phyloP scores from a whole-genome alignment of 1,139 yeast species.

The Taphrina flavorubra region DNA sequence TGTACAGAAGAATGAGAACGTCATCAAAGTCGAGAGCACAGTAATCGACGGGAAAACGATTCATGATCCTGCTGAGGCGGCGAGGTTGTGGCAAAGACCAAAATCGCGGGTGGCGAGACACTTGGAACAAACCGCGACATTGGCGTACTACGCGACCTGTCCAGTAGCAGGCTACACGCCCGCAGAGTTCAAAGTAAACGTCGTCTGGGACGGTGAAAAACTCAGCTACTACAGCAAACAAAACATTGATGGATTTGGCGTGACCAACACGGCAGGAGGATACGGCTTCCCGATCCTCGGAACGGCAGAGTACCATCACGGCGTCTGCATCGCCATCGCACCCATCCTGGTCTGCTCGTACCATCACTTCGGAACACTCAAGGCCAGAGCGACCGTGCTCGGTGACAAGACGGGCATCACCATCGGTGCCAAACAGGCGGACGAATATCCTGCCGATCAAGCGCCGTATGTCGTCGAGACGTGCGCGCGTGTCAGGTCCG shows the following conservation, averaged over 20 bases:
- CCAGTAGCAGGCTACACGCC: background rate
- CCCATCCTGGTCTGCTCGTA: background rate
- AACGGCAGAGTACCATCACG: background rate
- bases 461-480: background rate
- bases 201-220: background rate
- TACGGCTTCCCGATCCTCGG: background rate
- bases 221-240: background rate
- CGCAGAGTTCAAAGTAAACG: background rate
- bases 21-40: background rate
- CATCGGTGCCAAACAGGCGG: background rate
- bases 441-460: background rate
- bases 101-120: background rate
- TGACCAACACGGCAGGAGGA: background rate
- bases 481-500: background rate
- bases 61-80: too few relatives aligned
- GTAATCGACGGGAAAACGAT: too few relatives aligned
- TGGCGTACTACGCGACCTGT: background rate
- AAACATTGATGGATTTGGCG: constrained; percentile 4
- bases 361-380: background rate
- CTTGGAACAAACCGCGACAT: background rate
- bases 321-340: background rate
- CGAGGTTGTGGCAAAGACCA: too few relatives aligned
- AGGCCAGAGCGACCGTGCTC: constrained; percentile 3
- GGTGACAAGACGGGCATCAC: background rate
- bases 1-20: background rate